Conservation (phyloP, 768 basidiomycete species). For the Mycena metata region DNA sequence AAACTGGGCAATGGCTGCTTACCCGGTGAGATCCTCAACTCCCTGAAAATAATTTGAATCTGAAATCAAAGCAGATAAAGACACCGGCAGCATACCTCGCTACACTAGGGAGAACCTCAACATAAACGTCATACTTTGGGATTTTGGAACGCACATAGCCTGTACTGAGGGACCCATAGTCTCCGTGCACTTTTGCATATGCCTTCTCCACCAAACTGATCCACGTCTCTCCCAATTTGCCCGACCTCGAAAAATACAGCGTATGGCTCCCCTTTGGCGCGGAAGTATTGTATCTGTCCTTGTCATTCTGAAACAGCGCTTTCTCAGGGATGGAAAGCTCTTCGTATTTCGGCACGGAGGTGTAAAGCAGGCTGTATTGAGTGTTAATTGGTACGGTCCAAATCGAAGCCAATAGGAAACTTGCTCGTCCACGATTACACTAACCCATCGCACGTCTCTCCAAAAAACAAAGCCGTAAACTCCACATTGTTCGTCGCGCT, state of each 20-base stretch:
- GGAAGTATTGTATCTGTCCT: constrained; percentile 46
- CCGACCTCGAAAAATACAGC: constrained; percentile 49
- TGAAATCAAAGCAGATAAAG: neutral
- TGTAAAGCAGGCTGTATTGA: constrained; percentile 46
- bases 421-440: constrained; percentile 53
- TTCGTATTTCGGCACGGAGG: constrained; percentile 49
- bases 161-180: constrained; percentile 46
- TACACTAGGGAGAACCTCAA: constrained; percentile 41
- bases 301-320: constrained; percentile 50
- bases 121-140: neutral
- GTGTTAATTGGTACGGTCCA: neutral
- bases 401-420: constrained; percentile 12
- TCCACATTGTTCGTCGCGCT: constrained; percentile 49
- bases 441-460: constrained; percentile 50
- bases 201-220: constrained; percentile 50
- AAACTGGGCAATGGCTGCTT: neutral
- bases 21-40: constrained; percentile 36
- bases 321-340: constrained; percentile 45
- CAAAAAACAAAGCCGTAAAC: constrained; percentile 55
- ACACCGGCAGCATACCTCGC: constrained; percentile 43
- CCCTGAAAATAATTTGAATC: constrained; percentile 3
- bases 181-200: constrained; percentile 52
- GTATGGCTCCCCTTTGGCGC: constrained; percentile 50
- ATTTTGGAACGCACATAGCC: constrained; percentile 36
- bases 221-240: constrained; percentile 46